Base-by-base conservation (phyloP, 2,329 filamentous ascomycete genomes). In the Stagonosporopsis vannaccii region DNA sequence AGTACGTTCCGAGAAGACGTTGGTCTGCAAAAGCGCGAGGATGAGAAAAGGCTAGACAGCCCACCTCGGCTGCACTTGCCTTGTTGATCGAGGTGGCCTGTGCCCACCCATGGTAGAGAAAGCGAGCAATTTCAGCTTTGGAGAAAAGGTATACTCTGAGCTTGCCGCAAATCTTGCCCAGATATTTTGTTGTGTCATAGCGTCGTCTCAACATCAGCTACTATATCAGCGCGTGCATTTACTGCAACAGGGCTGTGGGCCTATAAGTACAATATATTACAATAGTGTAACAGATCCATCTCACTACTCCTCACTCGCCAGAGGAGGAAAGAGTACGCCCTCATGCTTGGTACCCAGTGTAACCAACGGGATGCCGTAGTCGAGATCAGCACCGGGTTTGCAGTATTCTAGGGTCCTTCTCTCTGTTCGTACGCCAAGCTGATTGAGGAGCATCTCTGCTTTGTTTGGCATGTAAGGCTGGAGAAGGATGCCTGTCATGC, bases 401-500 rank as follows among this genome's bases (percentile, higher is more conserved):
- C 91, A 89, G 71, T 86, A 84, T 17, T 83, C 79, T 57, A 92
- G 84, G 0, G 80, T 84, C 53, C 94, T 83, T 48, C 84, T 84
- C 9, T 84, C 81, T 8, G 79, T 72, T 3, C 80, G 77, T 4
- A 99, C 92, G 1, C 90, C 89, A 8, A 99, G 79, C 68, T 89
- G 84, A 72, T 97, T 89, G 0, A 99, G 83, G 28, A 97, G 76
- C 62, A 85, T 79, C 11, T 78, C 77, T 42, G 91, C 85, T 75
- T 96, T 96, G 36, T 79, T 81, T 0, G 95, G 95, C 84, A 99
- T 96, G 70, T 93, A 91, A 1, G 95, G 92, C 75, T 97, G 93
- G 40, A 99, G 79, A 42, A 98, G 80, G 65, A 99, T 97, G 13
- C 88, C 91, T 0, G 83, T 81, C 22, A 97, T 85, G 33, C 95